Evolutionary conservation across 2,329 filamentous ascomycete species (phyloP).

Genomic region (Calonectria crousiana): DNA sequence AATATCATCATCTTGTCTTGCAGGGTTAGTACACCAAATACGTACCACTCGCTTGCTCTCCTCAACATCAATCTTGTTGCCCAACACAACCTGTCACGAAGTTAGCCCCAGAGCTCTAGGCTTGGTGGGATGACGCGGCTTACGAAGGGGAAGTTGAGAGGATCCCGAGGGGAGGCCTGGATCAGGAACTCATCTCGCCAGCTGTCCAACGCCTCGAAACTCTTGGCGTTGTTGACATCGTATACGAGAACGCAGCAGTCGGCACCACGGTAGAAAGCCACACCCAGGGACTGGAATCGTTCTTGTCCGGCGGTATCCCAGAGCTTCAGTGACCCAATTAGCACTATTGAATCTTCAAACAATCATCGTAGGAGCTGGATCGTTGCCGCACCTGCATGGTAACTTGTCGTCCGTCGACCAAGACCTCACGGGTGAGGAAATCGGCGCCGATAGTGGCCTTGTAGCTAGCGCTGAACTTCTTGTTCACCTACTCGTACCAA

Average conservation of each 20-base stretch:
- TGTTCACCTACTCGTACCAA: slow-evolving; percentile 84
- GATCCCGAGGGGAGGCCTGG: slow-evolving; percentile 95
- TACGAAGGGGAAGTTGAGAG: slow-evolving; percentile 98
- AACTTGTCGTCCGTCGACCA: slow-evolving; percentile 96
- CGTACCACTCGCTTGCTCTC: slow-evolving; percentile 92
- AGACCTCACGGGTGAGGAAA: slow-evolving; percentile 97
- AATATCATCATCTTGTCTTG: slow-evolving; percentile 19
- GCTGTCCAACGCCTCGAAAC: slow-evolving; percentile 97
- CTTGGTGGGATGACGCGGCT: slow-evolving; percentile 50
- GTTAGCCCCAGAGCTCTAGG: slow-evolving; percentile 34
- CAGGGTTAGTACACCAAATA: neutral
- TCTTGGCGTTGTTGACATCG: slow-evolving; percentile 99
- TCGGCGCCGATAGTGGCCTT: slow-evolving; percentile 99
- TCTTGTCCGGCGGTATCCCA: slow-evolving; percentile 99
- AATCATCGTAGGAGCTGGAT: slow-evolving; percentile 22
- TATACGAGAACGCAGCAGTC: slow-evolving; percentile 98
- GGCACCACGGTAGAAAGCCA: slow-evolving; percentile 96
- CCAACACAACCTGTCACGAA: slow-evolving; percentile 81
- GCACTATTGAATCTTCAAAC: neutral
- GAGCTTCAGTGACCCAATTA: slow-evolving; percentile 67
- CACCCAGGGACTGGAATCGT: slow-evolving; percentile 95
- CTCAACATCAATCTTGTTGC: slow-evolving; percentile 99
- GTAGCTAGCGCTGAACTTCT: slow-evolving; percentile 99
- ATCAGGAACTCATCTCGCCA: slow-evolving; percentile 99
- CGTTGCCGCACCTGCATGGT: slow-evolving; percentile 86